Conservation (phyloP, 73 alveolate genomes). For the Breviolum minutum region DNA sequence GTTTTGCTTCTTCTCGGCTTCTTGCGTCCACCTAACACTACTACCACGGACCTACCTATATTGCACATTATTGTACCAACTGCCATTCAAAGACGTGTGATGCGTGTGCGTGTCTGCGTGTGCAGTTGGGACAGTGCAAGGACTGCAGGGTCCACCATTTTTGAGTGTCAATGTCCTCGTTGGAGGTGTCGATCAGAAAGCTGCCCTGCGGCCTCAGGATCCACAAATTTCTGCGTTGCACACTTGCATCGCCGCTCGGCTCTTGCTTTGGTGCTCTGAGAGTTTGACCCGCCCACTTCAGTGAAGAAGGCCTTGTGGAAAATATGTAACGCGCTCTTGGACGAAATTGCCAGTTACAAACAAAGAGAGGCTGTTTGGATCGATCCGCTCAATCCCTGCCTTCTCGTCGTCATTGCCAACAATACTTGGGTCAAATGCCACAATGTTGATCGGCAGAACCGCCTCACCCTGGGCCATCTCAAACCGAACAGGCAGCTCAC, state of each 20-base stretch:
- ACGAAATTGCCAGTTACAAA: too few relatives aligned
- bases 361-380: too few relatives aligned
- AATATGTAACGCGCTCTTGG: not conserved
- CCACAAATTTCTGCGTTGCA: too few relatives aligned
- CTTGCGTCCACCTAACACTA: too few relatives aligned
- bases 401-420: slow-evolving; percentile 85
- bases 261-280: slow-evolving; percentile 1
- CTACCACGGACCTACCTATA: too few relatives aligned
- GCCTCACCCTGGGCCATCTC: slow-evolving; percentile 44
- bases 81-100: too few relatives aligned
- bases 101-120: not conserved
- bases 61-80: too few relatives aligned
- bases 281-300: slow-evolving; percentile 34
- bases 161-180: slow-evolving; percentile 4
- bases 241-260: too few relatives aligned
- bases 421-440: slow-evolving; percentile 82
- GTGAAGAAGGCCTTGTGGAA: slow-evolving; percentile 49
- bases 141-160: not conserved
- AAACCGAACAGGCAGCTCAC: too few relatives aligned
- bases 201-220: slow-evolving; percentile 72
- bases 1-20: too few relatives aligned
- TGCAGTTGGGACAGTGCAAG: not conserved
- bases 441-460: slow-evolving; percentile 67
- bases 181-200: slow-evolving; percentile 73
- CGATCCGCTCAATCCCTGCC: not conserved